Evolutionary conservation across 257 asterid genomes (phyloP), one percentile per base, ranked within the genome.

Genomic region (Ligustrum vulgare): DNA sequence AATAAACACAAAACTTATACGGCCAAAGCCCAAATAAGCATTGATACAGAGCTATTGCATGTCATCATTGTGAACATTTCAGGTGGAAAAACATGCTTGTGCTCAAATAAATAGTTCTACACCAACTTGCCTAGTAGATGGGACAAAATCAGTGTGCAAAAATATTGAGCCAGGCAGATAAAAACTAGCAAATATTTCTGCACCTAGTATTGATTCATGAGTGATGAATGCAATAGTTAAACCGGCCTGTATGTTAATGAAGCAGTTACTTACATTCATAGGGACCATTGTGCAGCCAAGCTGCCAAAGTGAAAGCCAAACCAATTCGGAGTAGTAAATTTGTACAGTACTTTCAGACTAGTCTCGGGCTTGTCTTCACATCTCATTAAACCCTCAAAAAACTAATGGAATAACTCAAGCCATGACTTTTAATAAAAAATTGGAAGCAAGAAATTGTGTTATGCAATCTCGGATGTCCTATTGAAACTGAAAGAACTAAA

Each of bases 281-380:
- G 8, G 12, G 37, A n/a, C 5, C 32, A 41, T 4, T 28, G n/a
- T 15, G 18, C 58, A 20, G 20, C n/a, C 3, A 36, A 54, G 51
- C 49, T 28, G 72, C 73, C 47, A 32, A 66, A 12, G 11, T 28
- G 51, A 37, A 71, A 45, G 23, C 16, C 71, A 69, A 70, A 54
- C 32, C 65, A 58, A 58, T 58, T 33, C 33, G 5, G 65, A 8
- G 33, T 51, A 5, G 62, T 58, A 22, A 58, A 58, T 22, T 20
- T 20, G 22, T 7, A 58, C 28, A 23, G 65, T 58, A 69, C 56
- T n/a, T 39, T 36, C 25, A 8, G 28, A 36, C 34, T 8, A 5
- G 10, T 39, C 18, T 69, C 7, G 47, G 4, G 58, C 2, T 69
- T 35, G 16, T 69, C 56, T 11, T 35, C 43, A 68, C 58, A 47